Evolutionary conservation across 345 rosid genomes (phyloP).

Genomic region (Acer campestre): DNA sequence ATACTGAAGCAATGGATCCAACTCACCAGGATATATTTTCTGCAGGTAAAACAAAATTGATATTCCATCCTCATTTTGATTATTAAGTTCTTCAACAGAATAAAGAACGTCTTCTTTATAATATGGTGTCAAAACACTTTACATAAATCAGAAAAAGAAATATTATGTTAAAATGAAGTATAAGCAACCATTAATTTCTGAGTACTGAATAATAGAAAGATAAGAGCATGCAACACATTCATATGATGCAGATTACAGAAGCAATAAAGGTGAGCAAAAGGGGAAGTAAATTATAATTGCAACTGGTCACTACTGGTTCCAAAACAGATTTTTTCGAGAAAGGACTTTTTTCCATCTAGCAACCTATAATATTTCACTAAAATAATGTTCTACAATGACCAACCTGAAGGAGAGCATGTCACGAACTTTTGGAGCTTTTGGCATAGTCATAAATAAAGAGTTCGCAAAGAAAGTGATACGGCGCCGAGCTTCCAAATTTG

Average conservation of each 20-base stretch:
- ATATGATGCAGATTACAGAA: slow-evolving; percentile 4
- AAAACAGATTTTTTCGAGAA: background rate
- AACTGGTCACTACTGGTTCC: slow-evolving; percentile 1
- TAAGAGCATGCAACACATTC: background rate
- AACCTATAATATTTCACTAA: slow-evolving; percentile 5
- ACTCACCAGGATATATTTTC: slow-evolving; percentile 90
- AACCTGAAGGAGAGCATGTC: slow-evolving; percentile 95
- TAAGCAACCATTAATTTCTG: slow-evolving; percentile 1
- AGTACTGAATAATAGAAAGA: background rate
- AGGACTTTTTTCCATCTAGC: slow-evolving; percentile 1
- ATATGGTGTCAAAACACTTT: slow-evolving; percentile 91
- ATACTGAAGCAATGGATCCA: slow-evolving; percentile 14
- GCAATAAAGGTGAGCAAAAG: background rate
- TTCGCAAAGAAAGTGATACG: slow-evolving; percentile 98
- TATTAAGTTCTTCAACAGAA: slow-evolving; percentile 73
- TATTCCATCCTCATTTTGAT: slow-evolving; percentile 95
- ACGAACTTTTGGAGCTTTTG: slow-evolving; percentile 81
- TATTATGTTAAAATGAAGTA: slow-evolving; percentile 25
- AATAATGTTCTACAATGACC: slow-evolving; percentile 19
- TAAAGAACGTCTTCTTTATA: slow-evolving; percentile 86
- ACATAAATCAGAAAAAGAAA: slow-evolving; percentile 29
- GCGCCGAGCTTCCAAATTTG: slow-evolving; percentile 95
- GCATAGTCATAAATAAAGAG: slow-evolving; percentile 94
- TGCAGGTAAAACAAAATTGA: slow-evolving; percentile 75
- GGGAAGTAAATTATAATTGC: slow-evolving; percentile 3